phyloP scores from a whole-genome alignment of 805 yeast genomes.

The Lipomyces starkeyi region DNA sequence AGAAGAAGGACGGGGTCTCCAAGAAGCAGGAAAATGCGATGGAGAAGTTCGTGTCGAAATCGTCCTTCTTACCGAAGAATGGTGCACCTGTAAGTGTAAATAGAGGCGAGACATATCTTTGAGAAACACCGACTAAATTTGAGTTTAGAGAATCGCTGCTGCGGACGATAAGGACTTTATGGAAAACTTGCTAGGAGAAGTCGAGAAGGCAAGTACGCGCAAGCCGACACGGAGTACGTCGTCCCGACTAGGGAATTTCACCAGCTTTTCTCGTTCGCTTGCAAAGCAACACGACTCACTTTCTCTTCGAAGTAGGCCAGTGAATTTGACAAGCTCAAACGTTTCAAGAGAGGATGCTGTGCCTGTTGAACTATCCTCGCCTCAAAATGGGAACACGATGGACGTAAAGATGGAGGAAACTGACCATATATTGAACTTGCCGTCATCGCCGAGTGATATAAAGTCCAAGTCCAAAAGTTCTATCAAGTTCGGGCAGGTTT shows the following conservation, averaged over 20 bases:
- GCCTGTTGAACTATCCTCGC: neutral
- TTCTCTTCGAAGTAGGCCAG: neutral
- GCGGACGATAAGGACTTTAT: constrained; percentile 58
- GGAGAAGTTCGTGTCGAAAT: constrained; percentile 27
- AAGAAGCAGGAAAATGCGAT: constrained; percentile 27
- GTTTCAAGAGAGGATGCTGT: neutral
- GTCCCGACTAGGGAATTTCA: constrained; percentile 8
- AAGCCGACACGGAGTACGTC: constrained; percentile 13
- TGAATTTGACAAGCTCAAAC: neutral
- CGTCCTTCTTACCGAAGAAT: constrained; percentile 13
- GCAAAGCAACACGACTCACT: neutral
- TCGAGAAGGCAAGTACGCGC: constrained; percentile 42
- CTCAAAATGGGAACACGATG: neutral
- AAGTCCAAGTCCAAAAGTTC: neutral
- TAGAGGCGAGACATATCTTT: neutral
- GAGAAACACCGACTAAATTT: neutral
- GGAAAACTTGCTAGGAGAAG: constrained; percentile 72
- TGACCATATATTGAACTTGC: neutral
- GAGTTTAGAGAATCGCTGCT: constrained; percentile 13
- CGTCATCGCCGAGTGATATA: constrained; percentile 14
- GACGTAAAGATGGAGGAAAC: neutral
- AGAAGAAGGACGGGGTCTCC: neutral
- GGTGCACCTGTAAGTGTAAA: constrained; percentile 18
- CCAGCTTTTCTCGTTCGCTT: constrained; percentile 7
- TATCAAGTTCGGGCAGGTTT: constrained; percentile 9